These are phyloP conservation scores for Lentinus tigrinus DNA, from an alignment of 768 basidiomycete genomes.

Conservation along the genomic window DNA sequence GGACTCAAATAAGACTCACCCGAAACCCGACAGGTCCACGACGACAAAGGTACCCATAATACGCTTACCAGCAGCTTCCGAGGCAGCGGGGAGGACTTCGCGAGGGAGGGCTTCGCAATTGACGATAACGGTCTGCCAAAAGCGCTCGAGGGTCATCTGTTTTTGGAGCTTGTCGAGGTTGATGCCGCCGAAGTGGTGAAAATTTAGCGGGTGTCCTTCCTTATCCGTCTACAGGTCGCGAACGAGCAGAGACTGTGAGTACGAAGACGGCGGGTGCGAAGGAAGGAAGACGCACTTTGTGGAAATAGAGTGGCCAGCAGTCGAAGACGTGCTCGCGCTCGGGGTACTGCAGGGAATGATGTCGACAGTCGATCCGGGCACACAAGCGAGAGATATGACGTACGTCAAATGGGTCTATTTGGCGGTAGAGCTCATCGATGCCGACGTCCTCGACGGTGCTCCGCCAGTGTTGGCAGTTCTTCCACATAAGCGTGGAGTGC, in stretches of 20 bases:
- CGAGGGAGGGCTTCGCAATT: slow-evolving; percentile 63
- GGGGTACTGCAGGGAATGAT: slow-evolving; percentile 49
- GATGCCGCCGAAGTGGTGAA: slow-evolving; percentile 62
- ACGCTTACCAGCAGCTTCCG: slow-evolving; percentile 49
- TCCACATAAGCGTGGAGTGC: slow-evolving; percentile 64
- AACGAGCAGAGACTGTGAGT: not conserved
- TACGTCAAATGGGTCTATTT: slow-evolving; percentile 71
- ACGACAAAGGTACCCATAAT: slow-evolving; percentile 60
- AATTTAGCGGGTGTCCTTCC: slow-evolving; percentile 70
- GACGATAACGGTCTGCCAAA: slow-evolving; percentile 59
- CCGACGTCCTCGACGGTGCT: slow-evolving; percentile 61
- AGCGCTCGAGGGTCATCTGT: slow-evolving; percentile 29
- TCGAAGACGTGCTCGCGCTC: slow-evolving; percentile 68
- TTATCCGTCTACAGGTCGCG: slow-evolving; percentile 58
- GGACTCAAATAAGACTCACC: slow-evolving; percentile 38
- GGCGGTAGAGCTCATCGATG: slow-evolving; percentile 60
- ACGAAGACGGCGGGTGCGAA: not conserved
- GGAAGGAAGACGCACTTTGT: slow-evolving; percentile 49
- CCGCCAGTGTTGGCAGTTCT: slow-evolving; percentile 68
- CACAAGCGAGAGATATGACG: slow-evolving; percentile 26
- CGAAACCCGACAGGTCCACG: slow-evolving; percentile 69
- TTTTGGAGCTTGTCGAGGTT: slow-evolving; percentile 38
- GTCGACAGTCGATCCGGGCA: not conserved
- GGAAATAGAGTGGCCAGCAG: slow-evolving; percentile 78
- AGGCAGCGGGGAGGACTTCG: slow-evolving; percentile 67